Percentiles rank a stretch among this genome's conserved stretches.
Evolutionary conservation across 2,329 filamentous ascomycete species (phyloP).

Genomic region (Myriangium duriaei): DNA sequence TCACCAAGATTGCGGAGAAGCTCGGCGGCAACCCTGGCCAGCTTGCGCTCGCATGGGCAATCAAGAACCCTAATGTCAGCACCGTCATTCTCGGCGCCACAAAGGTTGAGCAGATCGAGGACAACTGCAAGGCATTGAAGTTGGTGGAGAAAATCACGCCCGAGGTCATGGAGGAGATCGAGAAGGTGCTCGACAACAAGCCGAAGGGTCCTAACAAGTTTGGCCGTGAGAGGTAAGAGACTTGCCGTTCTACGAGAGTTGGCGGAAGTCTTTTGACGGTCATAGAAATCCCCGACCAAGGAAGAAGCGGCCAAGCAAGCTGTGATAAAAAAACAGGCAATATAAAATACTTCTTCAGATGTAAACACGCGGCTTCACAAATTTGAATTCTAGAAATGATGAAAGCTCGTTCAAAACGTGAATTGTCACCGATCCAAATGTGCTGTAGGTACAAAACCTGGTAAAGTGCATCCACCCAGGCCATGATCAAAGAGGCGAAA

Average conservation of each 20-base stretch:
- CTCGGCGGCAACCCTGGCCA: constrained; percentile 37
- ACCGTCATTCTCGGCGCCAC: constrained; percentile 45
- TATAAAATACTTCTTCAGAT: constrained; percentile 1
- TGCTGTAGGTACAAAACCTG: too few relatives aligned
- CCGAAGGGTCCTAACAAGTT: constrained; percentile 21
- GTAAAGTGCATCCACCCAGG: too few relatives aligned
- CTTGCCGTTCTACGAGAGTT: neutral
- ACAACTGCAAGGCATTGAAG: constrained; percentile 36
- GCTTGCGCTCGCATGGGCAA: constrained; percentile 46
- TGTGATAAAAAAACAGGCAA: constrained; percentile 6
- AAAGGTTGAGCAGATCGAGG: constrained; percentile 37
- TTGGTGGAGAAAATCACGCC: constrained; percentile 27
- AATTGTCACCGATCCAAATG: too few relatives aligned
- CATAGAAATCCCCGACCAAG: constrained; percentile 1
- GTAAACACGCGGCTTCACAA: too few relatives aligned
- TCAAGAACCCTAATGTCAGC: constrained; percentile 46
- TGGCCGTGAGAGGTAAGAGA: constrained; percentile 22
- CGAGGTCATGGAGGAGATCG: constrained; percentile 32
- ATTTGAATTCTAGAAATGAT: too few relatives aligned
- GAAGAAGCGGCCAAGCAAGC: constrained; percentile 5
- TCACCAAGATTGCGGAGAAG: constrained; percentile 38
- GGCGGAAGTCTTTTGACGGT: constrained; percentile 3
- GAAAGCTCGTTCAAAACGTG: too few relatives aligned
- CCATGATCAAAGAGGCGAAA: too few relatives aligned
- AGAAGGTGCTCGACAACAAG: constrained; percentile 30